Conservation (phyloP, 768 basidiomycete genomes). For the Mycena amicta region DNA sequence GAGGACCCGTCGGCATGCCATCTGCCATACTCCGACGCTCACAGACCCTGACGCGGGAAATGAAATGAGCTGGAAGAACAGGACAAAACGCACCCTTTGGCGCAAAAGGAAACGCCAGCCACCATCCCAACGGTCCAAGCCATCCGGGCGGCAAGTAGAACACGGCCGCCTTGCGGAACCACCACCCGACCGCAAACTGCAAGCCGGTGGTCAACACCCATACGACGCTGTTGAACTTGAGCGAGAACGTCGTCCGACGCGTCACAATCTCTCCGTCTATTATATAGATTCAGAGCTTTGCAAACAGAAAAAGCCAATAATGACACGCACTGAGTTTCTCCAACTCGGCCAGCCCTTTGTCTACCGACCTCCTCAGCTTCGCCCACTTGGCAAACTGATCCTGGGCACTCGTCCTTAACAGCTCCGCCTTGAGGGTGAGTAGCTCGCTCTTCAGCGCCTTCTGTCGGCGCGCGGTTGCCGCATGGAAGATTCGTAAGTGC, state of each 20-base stretch:
- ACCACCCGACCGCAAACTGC: conserved; percentile 86
- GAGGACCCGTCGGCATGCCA: conserved; percentile 89
- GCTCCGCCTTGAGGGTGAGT: conserved; percentile 78
- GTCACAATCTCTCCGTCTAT: conserved; percentile 69
- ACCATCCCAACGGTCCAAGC: conserved; percentile 89
- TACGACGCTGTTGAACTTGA: conserved; percentile 71
- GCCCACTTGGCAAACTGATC: conserved; percentile 99
- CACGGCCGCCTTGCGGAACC: conserved; percentile 86
- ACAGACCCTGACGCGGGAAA: conserved; percentile 78
- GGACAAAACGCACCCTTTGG: conserved; percentile 63
- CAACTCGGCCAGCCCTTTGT: conserved; percentile 88
- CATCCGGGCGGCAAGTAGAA: conserved; percentile 92
- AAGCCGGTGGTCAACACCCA: conserved; percentile 89
- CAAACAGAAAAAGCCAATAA: conserved; percentile 1
- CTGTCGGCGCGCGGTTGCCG: conserved; percentile 58
- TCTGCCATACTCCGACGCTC: conserved; percentile 92
- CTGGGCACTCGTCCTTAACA: conserved; percentile 88
- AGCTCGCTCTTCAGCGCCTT: conserved; percentile 78
- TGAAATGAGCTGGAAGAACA: too few relatives aligned
- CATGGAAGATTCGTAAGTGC: conserved; percentile 69
- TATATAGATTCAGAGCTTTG: background rate
- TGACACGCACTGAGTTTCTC: conserved; percentile 83
- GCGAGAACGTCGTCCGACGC: conserved; percentile 60
- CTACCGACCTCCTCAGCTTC: conserved; percentile 84
- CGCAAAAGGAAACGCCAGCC: conserved; percentile 88